Percentiles rank a stretch among this genome's conserved stretches.
phyloP scores from a whole-genome alignment of 208 protist species.

The Entamoeba invadens region DNA sequence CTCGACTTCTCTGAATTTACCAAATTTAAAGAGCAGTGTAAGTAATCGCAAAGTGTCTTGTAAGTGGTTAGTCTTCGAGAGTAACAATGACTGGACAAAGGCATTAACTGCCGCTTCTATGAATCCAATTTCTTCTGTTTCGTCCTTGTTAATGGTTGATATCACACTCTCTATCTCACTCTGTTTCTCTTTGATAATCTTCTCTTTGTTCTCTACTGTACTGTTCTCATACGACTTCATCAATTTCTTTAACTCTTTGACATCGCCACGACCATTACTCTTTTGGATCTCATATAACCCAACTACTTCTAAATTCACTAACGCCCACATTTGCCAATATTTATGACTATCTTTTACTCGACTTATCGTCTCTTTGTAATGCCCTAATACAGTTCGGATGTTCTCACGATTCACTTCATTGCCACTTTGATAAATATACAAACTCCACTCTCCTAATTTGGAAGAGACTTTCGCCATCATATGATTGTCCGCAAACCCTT shows the following conservation, averaged over 20 bases:
- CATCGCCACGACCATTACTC: background rate
- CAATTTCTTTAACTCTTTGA: too few species aligned
- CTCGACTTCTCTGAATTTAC: conserved; percentile 59
- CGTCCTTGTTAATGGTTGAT: background rate
- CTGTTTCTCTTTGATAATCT: background rate
- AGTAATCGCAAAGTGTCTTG: conserved; percentile 93
- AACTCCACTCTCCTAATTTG: background rate
- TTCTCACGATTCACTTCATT: background rate
- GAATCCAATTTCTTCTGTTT: background rate
- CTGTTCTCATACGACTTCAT: background rate
- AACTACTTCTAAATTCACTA: conserved; percentile 73
- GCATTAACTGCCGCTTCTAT: background rate
- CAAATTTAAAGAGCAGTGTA: conserved; percentile 82
- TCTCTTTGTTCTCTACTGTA: background rate
- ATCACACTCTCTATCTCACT: background rate
- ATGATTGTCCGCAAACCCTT: background rate
- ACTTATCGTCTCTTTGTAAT: background rate
- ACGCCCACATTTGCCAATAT: conserved; percentile 87
- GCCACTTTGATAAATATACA: background rate
- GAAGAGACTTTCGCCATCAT: background rate
- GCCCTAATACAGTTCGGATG: background rate
- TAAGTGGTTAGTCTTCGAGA: conserved; percentile 22
- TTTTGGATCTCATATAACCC: conserved; percentile 35
- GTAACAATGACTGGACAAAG: conserved; percentile 8
- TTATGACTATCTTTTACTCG: conserved; percentile 27